A percentile compares a stretch with the other conserved stretches of the same genome.
These are phyloP conservation scores for Cordyceps cateniannulata DNA, from an alignment of 2,329 filamentous ascomycete species.

Conservation along the genomic window DNA sequence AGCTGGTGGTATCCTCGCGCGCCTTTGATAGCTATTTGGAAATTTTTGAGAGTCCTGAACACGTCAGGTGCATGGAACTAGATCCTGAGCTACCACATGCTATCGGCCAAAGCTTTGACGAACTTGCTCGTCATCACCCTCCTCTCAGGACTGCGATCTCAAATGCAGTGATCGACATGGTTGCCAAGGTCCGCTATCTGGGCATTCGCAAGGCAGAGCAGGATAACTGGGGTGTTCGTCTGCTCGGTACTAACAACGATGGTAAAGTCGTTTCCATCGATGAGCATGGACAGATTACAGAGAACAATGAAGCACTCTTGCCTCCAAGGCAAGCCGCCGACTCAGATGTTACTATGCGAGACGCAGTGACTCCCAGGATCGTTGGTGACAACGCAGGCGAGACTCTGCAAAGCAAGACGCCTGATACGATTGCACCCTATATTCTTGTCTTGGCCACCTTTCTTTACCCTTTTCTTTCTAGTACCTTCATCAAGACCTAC, in stretches of 20 bases:
- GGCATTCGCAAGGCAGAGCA: constrained; percentile 63
- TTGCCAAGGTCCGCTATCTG: constrained; percentile 70
- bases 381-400: constrained; percentile 7
- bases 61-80: constrained; percentile 75
- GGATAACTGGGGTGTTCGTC: constrained; percentile 69
- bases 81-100: constrained; percentile 64
- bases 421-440: constrained; percentile 54
- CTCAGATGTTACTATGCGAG: constrained; percentile 61
- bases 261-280: constrained; percentile 48
- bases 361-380: constrained; percentile 30
- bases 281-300: constrained; percentile 39
- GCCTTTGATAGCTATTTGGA: constrained; percentile 86
- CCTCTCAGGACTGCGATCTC: constrained; percentile 72
- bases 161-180: constrained; percentile 82
- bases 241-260: constrained; percentile 56
- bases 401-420: constrained; percentile 16
- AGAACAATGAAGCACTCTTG: constrained; percentile 20
- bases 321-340: constrained; percentile 37
- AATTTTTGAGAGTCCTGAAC: constrained; percentile 89
- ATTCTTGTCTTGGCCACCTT: constrained; percentile 73
- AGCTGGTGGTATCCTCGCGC: constrained; percentile 74
- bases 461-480: constrained; percentile 66
- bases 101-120: constrained; percentile 83
- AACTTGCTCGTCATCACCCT: constrained; percentile 90
- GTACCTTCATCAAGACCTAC: constrained; percentile 61